Evolutionary conservation across 116 monocot genomes (phyloP).

Genomic region (Phalaenopsis hybrid): DNA sequence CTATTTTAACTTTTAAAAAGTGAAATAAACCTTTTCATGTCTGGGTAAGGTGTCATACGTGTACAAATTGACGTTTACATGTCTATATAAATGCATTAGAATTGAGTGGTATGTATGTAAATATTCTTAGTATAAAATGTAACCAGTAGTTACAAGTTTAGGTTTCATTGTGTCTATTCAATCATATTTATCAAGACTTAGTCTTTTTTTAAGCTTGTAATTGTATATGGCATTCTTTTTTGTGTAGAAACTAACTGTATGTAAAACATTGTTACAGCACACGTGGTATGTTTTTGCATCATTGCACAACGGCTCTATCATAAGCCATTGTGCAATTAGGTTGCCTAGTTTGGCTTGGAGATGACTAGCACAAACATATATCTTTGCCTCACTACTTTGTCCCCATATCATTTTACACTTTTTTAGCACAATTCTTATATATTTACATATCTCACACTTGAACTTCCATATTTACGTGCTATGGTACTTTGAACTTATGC

Average conservation of each 20-base stretch:
- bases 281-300: not conserved
- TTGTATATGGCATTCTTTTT: not conserved
- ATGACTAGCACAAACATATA: not conserved
- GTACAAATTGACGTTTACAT: too few species aligned
- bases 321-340: not conserved
- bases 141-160: not conserved
- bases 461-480: too few species aligned
- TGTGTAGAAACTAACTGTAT: not conserved
- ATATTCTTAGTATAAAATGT: not conserved
- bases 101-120: too few species aligned
- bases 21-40: too few species aligned
- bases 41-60: too few species aligned
- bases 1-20: too few species aligned
- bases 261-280: not conserved
- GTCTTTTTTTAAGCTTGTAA: not conserved
- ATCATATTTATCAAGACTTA: not conserved
- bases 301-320: not conserved
- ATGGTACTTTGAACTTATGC: too few species aligned
- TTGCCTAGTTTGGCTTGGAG: not conserved
- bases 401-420: too few species aligned
- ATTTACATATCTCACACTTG: too few species aligned
- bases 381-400: not conserved
- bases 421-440: too few species aligned
- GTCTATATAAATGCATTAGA: too few species aligned
- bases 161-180: not conserved